A percentile compares a stretch with the other conserved stretches of the same genome.
These are phyloP conservation scores for Diplocarpon mali DNA, from an alignment of 2,329 filamentous ascomycete genomes.

Conservation along the genomic window DNA sequence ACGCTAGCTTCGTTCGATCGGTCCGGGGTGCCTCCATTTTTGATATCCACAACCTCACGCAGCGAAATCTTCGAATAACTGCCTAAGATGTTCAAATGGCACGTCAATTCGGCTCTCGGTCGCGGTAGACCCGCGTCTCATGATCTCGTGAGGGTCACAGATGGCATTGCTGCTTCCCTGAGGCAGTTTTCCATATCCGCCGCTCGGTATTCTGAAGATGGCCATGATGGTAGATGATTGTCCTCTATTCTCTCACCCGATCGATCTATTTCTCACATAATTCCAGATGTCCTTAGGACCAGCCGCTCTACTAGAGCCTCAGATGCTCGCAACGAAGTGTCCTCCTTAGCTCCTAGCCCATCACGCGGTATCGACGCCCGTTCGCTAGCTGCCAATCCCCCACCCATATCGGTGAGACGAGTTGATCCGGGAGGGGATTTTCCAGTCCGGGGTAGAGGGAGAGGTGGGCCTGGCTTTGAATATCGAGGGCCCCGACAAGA, in stretches of 20 bases:
- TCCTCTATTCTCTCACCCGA: too few species aligned
- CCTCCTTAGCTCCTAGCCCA: slow-evolving; percentile 18
- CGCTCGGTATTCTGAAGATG: slow-evolving; percentile 15
- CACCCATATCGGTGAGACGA: slow-evolving; percentile 17
- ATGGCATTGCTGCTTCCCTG: slow-evolving; percentile 25
- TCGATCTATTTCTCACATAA: slow-evolving; percentile 1
- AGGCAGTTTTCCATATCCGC: slow-evolving; percentile 26
- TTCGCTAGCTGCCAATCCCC: slow-evolving; percentile 24
- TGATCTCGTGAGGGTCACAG: slow-evolving; percentile 22
- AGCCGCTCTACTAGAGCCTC: slow-evolving; percentile 16
- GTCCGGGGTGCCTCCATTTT: neutral
- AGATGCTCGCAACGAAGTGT: slow-evolving; percentile 22
- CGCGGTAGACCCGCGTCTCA: slow-evolving; percentile 20
- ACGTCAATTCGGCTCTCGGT: slow-evolving; percentile 25
- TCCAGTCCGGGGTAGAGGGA: neutral
- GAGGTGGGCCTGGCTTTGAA: neutral
- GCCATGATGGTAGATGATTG: slow-evolving; percentile 5
- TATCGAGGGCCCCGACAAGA: too few species aligned
- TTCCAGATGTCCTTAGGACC: slow-evolving; percentile 7
- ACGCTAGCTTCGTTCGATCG: neutral
- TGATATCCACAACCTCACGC: too few species aligned
- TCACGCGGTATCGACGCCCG: slow-evolving; percentile 25
- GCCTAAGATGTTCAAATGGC: slow-evolving; percentile 28
- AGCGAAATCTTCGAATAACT: too few species aligned
- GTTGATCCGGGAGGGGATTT: slow-evolving; percentile 3